Percentiles rank a stretch among this genome's conserved stretches.
Conservation (phyloP, 2,329 filamentous ascomycete genomes). For the Verticillium longisporum region DNA sequence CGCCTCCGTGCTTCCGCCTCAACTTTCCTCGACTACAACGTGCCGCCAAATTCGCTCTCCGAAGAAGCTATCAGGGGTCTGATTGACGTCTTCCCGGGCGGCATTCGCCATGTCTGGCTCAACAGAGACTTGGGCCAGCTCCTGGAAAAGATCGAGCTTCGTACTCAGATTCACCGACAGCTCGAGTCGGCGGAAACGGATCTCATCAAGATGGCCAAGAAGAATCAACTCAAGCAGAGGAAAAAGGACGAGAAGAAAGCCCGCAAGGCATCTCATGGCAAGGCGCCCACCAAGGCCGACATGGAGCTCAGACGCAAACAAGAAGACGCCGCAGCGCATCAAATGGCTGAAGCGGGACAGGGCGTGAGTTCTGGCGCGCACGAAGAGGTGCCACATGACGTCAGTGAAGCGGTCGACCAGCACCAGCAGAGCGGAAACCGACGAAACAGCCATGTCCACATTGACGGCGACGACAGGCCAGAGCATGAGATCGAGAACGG, state of each 20-base stretch:
- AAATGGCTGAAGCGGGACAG: constrained; percentile 39
- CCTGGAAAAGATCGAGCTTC: constrained; percentile 72
- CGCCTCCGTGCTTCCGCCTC: constrained; percentile 89
- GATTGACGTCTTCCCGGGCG: constrained; percentile 94
- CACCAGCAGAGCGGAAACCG: constrained; percentile 18
- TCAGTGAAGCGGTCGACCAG: constrained; percentile 34
- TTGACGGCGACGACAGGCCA: not conserved
- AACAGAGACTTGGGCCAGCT: constrained; percentile 83
- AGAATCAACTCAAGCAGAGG: constrained; percentile 64
- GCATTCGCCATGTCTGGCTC: constrained; percentile 93
- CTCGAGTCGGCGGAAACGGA: constrained; percentile 82
- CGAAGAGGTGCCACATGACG: constrained; percentile 45
- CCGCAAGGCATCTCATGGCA: constrained; percentile 44
- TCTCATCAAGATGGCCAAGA: constrained; percentile 73
- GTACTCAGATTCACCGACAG: constrained; percentile 61
- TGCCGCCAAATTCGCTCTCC: constrained; percentile 85
- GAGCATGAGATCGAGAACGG: constrained; percentile 1
- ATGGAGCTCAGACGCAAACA: constrained; percentile 36
- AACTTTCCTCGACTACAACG: constrained; percentile 86
- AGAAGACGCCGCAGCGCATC: constrained; percentile 42
- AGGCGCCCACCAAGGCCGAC: constrained; percentile 44
- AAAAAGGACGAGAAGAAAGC: constrained; percentile 58
- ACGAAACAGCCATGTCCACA: not conserved
- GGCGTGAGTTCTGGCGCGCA: constrained; percentile 46
- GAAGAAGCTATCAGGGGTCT: constrained; percentile 74